These are phyloP conservation scores for Plantago lanceolata DNA, from an alignment of 305 asterid species.

Conservation along the genomic window DNA sequence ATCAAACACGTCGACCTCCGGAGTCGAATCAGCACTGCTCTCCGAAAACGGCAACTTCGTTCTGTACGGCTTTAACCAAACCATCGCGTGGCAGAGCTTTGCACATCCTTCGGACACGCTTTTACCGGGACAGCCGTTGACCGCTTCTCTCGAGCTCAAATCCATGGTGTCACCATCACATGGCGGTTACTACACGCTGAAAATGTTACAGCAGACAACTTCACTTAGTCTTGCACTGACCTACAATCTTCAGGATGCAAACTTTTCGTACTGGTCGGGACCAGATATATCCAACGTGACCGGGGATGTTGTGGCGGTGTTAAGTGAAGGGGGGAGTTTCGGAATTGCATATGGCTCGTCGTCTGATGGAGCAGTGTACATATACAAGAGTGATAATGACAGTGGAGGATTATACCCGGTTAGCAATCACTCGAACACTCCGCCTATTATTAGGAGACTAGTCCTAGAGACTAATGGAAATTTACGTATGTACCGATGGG, in stretches of 20 bases:
- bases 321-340: constrained; percentile 69
- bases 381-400: constrained; percentile 65
- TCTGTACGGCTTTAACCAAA: constrained; percentile 36
- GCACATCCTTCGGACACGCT: constrained; percentile 77
- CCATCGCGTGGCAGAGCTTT: constrained; percentile 67
- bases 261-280: constrained; percentile 67
- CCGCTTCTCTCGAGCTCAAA: constrained; percentile 49
- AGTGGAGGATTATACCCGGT: constrained; percentile 43
- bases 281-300: constrained; percentile 80
- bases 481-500: constrained; percentile 70
- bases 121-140: constrained; percentile 71
- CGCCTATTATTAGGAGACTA: constrained; percentile 43
- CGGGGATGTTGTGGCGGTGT: constrained; percentile 56
- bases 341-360: constrained; percentile 70
- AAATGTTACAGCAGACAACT: constrained; percentile 71
- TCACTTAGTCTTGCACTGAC: constrained; percentile 65
- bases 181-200: constrained; percentile 67
- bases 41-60: constrained; percentile 74
- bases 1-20: constrained; percentile 57
- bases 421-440: constrained; percentile 37
- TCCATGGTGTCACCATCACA: constrained; percentile 44
- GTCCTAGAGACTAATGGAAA: constrained; percentile 67
- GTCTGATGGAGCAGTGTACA: constrained; percentile 63
- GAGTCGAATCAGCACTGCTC: constrained; percentile 46
- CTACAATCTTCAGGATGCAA: constrained; percentile 56